A percentile compares a stretch with the other conserved stretches of the same genome.
phyloP scores from a whole-genome alignment of 1,284 basidiomycete species.

The Moesziomyces sp. region DNA sequence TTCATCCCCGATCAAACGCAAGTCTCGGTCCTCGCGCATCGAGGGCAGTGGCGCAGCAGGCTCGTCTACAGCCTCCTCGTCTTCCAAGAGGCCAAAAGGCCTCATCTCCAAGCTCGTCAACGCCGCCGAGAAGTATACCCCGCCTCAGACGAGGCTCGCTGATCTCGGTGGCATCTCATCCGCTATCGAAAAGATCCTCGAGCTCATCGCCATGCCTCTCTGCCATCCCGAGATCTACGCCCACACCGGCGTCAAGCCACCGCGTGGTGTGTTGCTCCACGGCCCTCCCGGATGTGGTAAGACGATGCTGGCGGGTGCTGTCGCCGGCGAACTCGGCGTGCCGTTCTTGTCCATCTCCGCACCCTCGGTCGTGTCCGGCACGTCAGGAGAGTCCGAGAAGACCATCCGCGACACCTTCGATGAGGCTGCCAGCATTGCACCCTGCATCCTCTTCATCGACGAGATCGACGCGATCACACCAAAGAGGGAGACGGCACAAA shows the following conservation, averaged over 20 bases:
- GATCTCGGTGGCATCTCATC: conserved; percentile 87
- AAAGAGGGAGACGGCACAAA: conserved; percentile 87
- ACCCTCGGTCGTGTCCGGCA: conserved; percentile 92
- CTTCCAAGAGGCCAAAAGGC: conserved; percentile 41
- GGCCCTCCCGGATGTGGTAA: conserved; percentile 98
- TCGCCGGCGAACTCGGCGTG: conserved; percentile 81
- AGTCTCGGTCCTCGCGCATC: conserved; percentile 49
- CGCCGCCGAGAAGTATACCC: conserved; percentile 55
- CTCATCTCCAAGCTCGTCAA: conserved; percentile 26
- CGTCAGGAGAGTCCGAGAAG: conserved; percentile 98
- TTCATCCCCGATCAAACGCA: conserved; percentile 49
- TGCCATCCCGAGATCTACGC: conserved; percentile 95
- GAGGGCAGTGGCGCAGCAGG: conserved; percentile 16
- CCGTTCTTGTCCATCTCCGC: conserved; percentile 95
- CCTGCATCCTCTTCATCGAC: conserved; percentile 72
- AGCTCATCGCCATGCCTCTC: conserved; percentile 92
- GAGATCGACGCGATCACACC: conserved; percentile 98
- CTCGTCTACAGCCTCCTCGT: conserved; percentile 17
- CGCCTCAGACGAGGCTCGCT: conserved; percentile 77
- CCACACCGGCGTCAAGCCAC: conserved; percentile 90
- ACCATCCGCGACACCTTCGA: conserved; percentile 95
- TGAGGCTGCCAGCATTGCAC: conserved; percentile 61
- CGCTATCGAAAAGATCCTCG: conserved; percentile 91
- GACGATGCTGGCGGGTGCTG: conserved; percentile 71
- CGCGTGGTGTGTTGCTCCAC: conserved; percentile 91